phyloP scores from a whole-genome alignment of 2,329 filamentous ascomycete species.

The Ampelomyces quisqualis region DNA sequence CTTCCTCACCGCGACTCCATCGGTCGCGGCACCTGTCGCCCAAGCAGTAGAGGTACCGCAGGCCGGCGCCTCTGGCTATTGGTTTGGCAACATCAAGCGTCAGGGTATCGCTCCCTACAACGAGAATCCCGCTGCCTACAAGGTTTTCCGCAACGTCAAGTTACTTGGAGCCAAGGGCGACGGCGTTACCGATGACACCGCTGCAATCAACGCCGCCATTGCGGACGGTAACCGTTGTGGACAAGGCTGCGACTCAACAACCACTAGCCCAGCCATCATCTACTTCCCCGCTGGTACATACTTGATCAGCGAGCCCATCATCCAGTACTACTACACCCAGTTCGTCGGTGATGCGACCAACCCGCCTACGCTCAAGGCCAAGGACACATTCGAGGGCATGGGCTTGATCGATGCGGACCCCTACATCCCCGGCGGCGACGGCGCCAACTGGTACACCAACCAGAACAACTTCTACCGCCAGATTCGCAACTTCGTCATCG shows the following conservation, averaged over 20 bases:
- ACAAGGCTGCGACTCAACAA: constrained; percentile 77
- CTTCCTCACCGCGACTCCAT: constrained; percentile 33
- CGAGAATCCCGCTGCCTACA: constrained; percentile 57
- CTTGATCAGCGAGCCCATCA: constrained; percentile 72
- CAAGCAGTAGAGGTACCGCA: constrained; percentile 22
- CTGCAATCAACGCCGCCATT: constrained; percentile 82
- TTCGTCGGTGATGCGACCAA: constrained; percentile 77
- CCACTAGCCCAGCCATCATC: constrained; percentile 78
- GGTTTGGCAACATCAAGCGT: constrained; percentile 69
- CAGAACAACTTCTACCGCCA: constrained; percentile 60
- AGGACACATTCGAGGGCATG: constrained; percentile 71
- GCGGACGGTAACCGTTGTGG: constrained; percentile 78
- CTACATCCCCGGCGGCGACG: constrained; percentile 65
- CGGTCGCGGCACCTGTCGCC: constrained; percentile 34
- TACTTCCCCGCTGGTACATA: constrained; percentile 93
- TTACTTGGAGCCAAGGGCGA: constrained; percentile 54
- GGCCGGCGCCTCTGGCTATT: constrained; percentile 56
- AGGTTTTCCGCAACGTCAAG: constrained; percentile 57
- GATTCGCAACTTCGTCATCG: constrained; percentile 56
- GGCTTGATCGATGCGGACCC: constrained; percentile 87
- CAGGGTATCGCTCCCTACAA: constrained; percentile 69
- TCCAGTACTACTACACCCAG: constrained; percentile 91
- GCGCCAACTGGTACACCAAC: constrained; percentile 54
- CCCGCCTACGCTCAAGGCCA: constrained; percentile 70
- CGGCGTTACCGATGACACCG: constrained; percentile 77